Conservation (phyloP, 768 basidiomycete genomes). For the Mycena vitilis region DNA sequence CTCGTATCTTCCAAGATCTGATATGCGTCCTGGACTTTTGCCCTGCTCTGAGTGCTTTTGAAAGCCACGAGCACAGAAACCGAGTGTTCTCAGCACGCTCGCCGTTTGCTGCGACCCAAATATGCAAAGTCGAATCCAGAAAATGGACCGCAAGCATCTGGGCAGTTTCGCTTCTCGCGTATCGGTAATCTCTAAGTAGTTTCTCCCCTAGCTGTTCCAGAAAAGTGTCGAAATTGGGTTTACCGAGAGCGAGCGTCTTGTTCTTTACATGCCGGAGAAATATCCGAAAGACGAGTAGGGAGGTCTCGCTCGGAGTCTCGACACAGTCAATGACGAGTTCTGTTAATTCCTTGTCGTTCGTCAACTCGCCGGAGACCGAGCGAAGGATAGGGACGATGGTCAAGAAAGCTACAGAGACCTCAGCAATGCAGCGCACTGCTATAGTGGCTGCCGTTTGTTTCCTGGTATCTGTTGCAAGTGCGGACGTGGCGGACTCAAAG, state of each 20-base stretch:
- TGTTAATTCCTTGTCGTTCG: slow-evolving; percentile 71
- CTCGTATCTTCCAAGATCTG: slow-evolving; percentile 76
- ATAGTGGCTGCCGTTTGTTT: slow-evolving; percentile 42
- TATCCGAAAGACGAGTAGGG: slow-evolving; percentile 68
- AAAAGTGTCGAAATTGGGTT: slow-evolving; percentile 62
- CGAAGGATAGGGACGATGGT: slow-evolving; percentile 73
- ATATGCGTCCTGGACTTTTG: slow-evolving; percentile 47
- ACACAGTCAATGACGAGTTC: slow-evolving; percentile 62
- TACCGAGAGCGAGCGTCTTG: slow-evolving; percentile 64
- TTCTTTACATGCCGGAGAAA: slow-evolving; percentile 67
- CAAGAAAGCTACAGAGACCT: slow-evolving; percentile 70
- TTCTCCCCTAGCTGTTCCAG: slow-evolving; percentile 62
- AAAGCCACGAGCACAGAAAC: slow-evolving; percentile 66
- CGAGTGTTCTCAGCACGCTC: slow-evolving; percentile 59
- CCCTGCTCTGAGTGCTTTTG: slow-evolving; percentile 48
- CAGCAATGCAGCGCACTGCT: slow-evolving; percentile 51
- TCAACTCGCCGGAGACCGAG: slow-evolving; percentile 65
- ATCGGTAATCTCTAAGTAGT: slow-evolving; percentile 65
- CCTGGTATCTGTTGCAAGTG: slow-evolving; percentile 45
- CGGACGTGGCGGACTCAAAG: slow-evolving; percentile 63
- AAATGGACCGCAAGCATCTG: slow-evolving; percentile 69
- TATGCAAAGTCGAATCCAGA: slow-evolving; percentile 69
- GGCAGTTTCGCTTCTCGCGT: slow-evolving; percentile 63
- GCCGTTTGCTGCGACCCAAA: slow-evolving; percentile 59
- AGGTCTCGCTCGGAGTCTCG: slow-evolving; percentile 55